phyloP scores from a whole-genome alignment of 441 rosid genomes.

The Kokia cookei region DNA sequence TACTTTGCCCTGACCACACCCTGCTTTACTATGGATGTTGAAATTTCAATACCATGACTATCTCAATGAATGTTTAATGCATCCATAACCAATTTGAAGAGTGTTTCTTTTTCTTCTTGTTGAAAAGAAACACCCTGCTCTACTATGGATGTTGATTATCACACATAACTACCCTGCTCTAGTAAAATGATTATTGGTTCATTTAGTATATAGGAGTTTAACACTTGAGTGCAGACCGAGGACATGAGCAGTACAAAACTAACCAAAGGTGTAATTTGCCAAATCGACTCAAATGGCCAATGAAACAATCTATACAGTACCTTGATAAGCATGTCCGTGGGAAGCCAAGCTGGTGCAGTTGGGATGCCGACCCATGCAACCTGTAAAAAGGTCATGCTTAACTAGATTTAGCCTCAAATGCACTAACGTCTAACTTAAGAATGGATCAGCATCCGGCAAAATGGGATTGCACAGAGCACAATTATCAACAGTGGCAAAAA shows the following conservation, averaged over 20 bases:
- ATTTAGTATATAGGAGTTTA: too few relatives aligned
- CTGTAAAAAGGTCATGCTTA: conserved; percentile 23
- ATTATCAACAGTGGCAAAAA: neutral
- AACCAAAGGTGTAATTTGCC: neutral
- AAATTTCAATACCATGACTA: too few relatives aligned
- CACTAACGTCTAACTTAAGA: neutral
- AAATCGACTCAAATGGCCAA: neutral
- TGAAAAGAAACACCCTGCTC: too few relatives aligned
- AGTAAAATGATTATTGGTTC: too few relatives aligned
- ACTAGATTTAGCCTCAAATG: neutral
- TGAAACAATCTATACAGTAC: conserved; percentile 18
- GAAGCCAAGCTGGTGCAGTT: conserved; percentile 95
- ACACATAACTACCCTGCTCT: too few relatives aligned
- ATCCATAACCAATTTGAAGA: too few relatives aligned
- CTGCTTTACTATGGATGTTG: too few relatives aligned
- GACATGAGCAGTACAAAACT: neutral
- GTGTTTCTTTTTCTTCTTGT: too few relatives aligned
- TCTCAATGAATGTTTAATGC: too few relatives aligned
- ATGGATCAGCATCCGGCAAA: neutral
- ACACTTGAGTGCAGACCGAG: too few relatives aligned
- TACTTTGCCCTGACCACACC: neutral
- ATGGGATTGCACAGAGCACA: neutral
- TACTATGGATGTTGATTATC: too few relatives aligned
- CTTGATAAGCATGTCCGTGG: conserved; percentile 87
- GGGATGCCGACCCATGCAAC: conserved; percentile 93